Conservation (phyloP, 257 asterid species). For the Hygrophila difformis region DNA sequence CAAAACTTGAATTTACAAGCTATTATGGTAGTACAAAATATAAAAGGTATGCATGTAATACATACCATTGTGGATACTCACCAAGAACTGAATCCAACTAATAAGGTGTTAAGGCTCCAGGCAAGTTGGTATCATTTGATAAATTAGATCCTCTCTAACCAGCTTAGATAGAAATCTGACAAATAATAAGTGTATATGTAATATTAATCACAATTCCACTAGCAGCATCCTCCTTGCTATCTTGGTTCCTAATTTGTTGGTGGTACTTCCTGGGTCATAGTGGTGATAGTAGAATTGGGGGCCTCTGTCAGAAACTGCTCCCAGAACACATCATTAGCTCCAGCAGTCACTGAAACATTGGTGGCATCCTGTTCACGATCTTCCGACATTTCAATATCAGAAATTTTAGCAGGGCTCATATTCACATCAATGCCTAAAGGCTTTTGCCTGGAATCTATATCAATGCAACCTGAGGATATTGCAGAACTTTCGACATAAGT, state of each 20-base stretch:
- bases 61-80: too few species aligned
- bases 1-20: too few species aligned
- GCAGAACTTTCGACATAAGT: background rate
- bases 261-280: background rate
- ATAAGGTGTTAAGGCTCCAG: too few species aligned
- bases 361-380: background rate
- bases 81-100: too few species aligned
- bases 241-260: conserved; percentile 11
- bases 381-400: background rate
- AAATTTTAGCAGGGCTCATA: background rate
- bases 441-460: too few species aligned
- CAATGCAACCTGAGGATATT: background rate
- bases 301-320: conserved; percentile 5
- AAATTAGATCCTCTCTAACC: conserved; percentile 28
- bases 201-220: conserved; percentile 24
- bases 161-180: conserved; percentile 39
- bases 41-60: too few species aligned
- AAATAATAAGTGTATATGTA: conserved; percentile 35
- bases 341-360: background rate
- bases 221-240: conserved; percentile 18
- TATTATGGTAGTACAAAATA: too few species aligned
- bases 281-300: background rate
- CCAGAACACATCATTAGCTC: conserved; percentile 7
- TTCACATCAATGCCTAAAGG: background rate
- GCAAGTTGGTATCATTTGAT: background rate